Base-by-base conservation (phyloP, 768 basidiomycete species). In the Hemileccinum impolitum region DNA sequence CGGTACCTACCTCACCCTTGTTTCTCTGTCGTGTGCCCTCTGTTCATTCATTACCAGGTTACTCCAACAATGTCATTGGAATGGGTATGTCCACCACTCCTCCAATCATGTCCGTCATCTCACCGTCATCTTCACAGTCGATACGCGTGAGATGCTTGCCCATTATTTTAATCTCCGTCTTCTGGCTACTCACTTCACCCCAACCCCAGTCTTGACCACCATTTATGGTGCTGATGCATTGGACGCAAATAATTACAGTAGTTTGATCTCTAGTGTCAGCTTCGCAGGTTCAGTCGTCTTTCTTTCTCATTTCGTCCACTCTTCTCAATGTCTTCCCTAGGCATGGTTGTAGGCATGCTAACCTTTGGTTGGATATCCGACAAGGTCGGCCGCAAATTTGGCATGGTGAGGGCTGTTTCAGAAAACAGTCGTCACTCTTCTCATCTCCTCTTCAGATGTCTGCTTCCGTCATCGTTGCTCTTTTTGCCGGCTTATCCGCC, bases 341-440 rank as follows among this genome's bases (percentile, higher is more conserved):
- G 93, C 13, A 89, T 85, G 7, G 69, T 95, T n/a, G 75, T 91
- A 10, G 92, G 94, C 31, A 92, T 90, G 89, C 69, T 93, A 32
- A 53, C 64, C 40, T 92, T 93, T 58, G 88, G 89, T 68, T 90
- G 82, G 63, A 72, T 93, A 52, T 88, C 87, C 15, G 93, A 94
- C 66, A 90, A 89, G 66, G 58, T 93, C 53, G 92, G 93, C 12
- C 78, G 86, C 42, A 94, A 94, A 61, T 86, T 85, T 57, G 91
- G 91, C 56, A 94, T 94, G 91, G 85, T 86, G 50, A 44, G 75
- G 10, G 4, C 14, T 5, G n/a, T 19, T 9, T 41, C 38, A 19
- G 21, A 35, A 47, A 7, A 6, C 14, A n/a, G 2, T 11, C 18
- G 15, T 28, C 32, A 30, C 41, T 42, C 46, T 58, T 43, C 55